Conservation (phyloP, 1,139 yeast genomes). For the Pichia sp. region DNA sequence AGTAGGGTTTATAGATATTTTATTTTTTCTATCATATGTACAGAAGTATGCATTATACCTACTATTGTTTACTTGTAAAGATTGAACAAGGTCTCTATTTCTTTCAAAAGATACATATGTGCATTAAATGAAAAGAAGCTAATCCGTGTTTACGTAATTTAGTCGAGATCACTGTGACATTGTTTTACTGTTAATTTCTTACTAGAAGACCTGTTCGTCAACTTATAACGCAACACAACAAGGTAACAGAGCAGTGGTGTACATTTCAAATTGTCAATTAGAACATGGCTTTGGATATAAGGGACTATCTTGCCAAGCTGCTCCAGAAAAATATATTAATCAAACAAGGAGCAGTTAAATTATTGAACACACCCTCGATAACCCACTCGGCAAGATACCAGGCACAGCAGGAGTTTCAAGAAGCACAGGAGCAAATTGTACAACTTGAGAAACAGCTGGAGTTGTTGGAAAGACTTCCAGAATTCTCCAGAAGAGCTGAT, state of each 20-base stretch:
- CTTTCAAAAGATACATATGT: too few relatives aligned
- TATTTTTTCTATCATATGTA: not conserved
- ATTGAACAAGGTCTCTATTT: too few relatives aligned
- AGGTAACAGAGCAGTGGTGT: not conserved
- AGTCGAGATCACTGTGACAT: not conserved
- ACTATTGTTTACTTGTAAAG: too few relatives aligned
- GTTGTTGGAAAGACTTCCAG: not conserved
- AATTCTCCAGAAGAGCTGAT: not conserved
- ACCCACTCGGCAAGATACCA: constrained; percentile 4
- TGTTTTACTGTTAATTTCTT: not conserved
- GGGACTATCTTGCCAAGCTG: not conserved
- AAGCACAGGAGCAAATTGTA: constrained; percentile 11
- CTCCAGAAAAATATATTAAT: constrained; percentile 4
- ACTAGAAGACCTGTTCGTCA: too few relatives aligned
- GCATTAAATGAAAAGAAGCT: not conserved
- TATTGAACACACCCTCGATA: constrained; percentile 8
- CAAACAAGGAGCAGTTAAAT: constrained; percentile 11
- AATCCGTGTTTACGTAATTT: not conserved
- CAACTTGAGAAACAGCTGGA: constrained; percentile 10
- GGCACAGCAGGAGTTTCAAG: constrained; percentile 13
- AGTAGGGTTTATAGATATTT: constrained; percentile 13
- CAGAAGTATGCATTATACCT: too few relatives aligned
- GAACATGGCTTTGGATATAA: not conserved
- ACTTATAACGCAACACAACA: too few relatives aligned
- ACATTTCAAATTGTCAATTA: not conserved